Conservation (phyloP, 179 eudicot genomes). For the Pouteria campechiana region DNA sequence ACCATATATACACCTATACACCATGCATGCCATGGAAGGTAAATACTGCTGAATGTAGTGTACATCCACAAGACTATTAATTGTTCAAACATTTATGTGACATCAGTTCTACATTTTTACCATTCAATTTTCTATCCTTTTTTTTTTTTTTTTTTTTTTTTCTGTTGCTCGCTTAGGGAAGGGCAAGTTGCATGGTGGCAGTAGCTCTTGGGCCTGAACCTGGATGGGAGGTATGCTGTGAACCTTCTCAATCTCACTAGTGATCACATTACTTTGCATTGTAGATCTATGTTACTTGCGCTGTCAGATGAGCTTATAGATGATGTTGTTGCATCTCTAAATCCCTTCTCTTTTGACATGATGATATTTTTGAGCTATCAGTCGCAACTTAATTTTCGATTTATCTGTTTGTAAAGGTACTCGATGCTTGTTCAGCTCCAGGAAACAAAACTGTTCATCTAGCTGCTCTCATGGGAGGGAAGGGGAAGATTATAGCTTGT, state of each 20-base stretch:
- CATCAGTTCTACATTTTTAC: neutral
- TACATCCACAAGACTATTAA: too few relatives aligned
- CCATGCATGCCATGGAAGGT: too few relatives aligned
- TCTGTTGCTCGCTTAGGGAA: slow-evolving; percentile 39
- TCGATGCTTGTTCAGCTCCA: slow-evolving; percentile 99
- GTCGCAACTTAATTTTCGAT: slow-evolving; percentile 2
- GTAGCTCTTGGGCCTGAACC: slow-evolving; percentile 85
- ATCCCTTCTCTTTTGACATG: too few relatives aligned
- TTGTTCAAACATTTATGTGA: too few relatives aligned
- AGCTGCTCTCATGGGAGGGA: slow-evolving; percentile 77
- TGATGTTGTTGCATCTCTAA: too few relatives aligned
- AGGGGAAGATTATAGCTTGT: slow-evolving; percentile 86
- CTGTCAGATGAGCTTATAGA: too few relatives aligned
- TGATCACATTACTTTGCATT: too few relatives aligned
- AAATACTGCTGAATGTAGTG: too few relatives aligned
- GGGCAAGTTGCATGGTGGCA: slow-evolving; percentile 95
- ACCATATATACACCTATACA: too few relatives aligned
- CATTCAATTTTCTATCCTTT: neutral
- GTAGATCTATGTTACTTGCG: too few relatives aligned
- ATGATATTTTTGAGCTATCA: too few relatives aligned
- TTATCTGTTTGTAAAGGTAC: slow-evolving; percentile 55
- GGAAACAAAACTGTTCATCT: slow-evolving; percentile 97
- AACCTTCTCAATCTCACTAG: neutral
- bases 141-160: neutral
- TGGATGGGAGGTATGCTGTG: slow-evolving; percentile 76